Evolutionary conservation across 805 yeast genomes (phyloP).

Genomic region (Alloascoidea africana): DNA sequence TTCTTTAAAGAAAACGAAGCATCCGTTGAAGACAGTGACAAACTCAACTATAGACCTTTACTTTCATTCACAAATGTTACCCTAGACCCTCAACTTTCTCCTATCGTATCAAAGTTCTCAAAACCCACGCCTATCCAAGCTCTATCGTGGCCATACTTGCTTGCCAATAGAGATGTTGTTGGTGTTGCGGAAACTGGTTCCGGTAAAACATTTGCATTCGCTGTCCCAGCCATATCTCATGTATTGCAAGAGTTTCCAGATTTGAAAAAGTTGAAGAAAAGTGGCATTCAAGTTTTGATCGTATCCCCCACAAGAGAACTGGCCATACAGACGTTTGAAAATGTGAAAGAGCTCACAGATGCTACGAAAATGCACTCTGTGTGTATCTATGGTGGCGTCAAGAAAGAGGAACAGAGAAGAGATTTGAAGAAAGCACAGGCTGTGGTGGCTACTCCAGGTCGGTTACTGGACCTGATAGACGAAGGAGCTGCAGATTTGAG

Average conservation of each 20-base stretch:
- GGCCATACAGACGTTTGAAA: slow-evolving; percentile 87
- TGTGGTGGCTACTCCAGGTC: slow-evolving; percentile 97
- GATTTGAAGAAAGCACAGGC: slow-evolving; percentile 54
- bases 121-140: slow-evolving; percentile 95
- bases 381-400: slow-evolving; percentile 94
- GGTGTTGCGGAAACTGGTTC: slow-evolving; percentile 99
- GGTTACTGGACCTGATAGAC: slow-evolving; percentile 77
- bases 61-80: slow-evolving; percentile 49
- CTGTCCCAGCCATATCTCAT: slow-evolving; percentile 87
- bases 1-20: slow-evolving; percentile 65
- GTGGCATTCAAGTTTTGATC: slow-evolving; percentile 59
- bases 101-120: slow-evolving; percentile 56
- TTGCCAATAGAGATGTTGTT: slow-evolving; percentile 68
- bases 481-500: slow-evolving; percentile 71
- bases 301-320: slow-evolving; percentile 96
- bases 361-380: slow-evolving; percentile 52
- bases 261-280: slow-evolving; percentile 14
- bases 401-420: slow-evolving; percentile 80
- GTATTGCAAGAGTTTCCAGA: slow-evolving; percentile 24
- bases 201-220: slow-evolving; percentile 94
- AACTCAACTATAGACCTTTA: slow-evolving; percentile 44
- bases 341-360: slow-evolving; percentile 43
- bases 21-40: slow-evolving; percentile 55
- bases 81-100: slow-evolving; percentile 38
- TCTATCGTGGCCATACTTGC: slow-evolving; percentile 83